phyloP scores from a whole-genome alignment of 148 eudicot species.

The Amaranthus hypochondriacus region DNA sequence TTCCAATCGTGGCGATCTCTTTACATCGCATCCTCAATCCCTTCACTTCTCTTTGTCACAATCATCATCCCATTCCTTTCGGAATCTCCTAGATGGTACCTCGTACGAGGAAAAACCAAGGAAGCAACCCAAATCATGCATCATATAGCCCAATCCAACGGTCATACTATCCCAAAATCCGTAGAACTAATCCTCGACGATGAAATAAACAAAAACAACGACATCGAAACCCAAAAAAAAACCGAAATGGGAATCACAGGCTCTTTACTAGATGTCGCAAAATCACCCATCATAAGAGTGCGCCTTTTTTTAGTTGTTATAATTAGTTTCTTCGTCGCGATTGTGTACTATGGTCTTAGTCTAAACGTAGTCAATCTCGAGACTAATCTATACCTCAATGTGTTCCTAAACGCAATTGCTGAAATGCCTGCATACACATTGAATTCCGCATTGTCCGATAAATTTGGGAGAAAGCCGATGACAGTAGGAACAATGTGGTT shows the following conservation, averaged over 20 bases:
- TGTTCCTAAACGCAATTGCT: slow-evolving; percentile 60
- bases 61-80: slow-evolving; percentile 62
- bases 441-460: slow-evolving; percentile 59
- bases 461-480: slow-evolving; percentile 67
- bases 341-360: slow-evolving; percentile 84
- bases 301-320: slow-evolving; percentile 55
- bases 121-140: slow-evolving; percentile 57
- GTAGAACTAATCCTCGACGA: slow-evolving; percentile 57
- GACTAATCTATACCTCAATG: slow-evolving; percentile 70
- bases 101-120: slow-evolving; percentile 68
- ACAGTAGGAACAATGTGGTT: slow-evolving; percentile 74
- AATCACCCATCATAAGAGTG: slow-evolving; percentile 45
- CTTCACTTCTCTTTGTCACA: slow-evolving; percentile 57
- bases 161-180: slow-evolving; percentile 35
- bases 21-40: slow-evolving; percentile 61
- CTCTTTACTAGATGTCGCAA: slow-evolving; percentile 59
- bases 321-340: slow-evolving; percentile 61
- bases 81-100: slow-evolving; percentile 88
- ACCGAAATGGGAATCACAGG: slow-evolving; percentile 30
- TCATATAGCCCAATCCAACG: slow-evolving; percentile 47
- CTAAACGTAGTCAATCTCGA: slow-evolving; percentile 78
- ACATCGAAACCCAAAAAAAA: background rate
- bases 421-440: slow-evolving; percentile 79
- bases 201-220: slow-evolving; percentile 20
- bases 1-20: slow-evolving; percentile 69